Base-by-base conservation (phyloP, 2,329 filamentous ascomycete species). In the Escovopsis weberi region DNA sequence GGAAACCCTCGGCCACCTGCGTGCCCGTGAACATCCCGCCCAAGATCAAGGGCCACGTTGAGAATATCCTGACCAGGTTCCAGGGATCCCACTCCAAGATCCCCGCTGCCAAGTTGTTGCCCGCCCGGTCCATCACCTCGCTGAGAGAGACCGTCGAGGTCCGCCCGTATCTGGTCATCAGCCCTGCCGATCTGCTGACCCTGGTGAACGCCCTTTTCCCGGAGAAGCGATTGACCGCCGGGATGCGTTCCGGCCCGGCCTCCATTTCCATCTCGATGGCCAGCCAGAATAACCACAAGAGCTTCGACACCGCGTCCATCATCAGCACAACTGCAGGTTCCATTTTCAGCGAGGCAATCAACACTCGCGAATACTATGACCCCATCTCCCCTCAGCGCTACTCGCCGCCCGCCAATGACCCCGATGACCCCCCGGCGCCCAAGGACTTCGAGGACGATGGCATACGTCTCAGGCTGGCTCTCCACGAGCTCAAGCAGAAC, bases 181-280 rank as follows among this genome's bases (percentile, higher is more conserved):
- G 82, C 55, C 78, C 85, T 33, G 74, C 82, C 35, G 88, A 95
- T 58, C 66, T 94, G 50, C 68, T 82, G 33, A 88, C 85, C 3
- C 64, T 94, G 52, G 75, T 93, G 48, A 85, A 91, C 58, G 81
- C 82, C 10, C 72, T 95, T 12, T 94, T 88, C 55, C 88, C 88
- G 1, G 80, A 85, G 53, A 71, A 73, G 42, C 69, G 80, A 35
- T 78, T 82, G 2, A 68, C 70, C 33, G 81, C 66, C 48, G 76
- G 64, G 56, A 70, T 75, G 60, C 73, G 66, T 63, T 87, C 70
- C 52, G 83, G 67, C 55, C 82, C 69, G 39, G 86, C 66, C 61
- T 85, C 70, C 48, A 74, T 70, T 55, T 85, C 65, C 50, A 84
- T 67, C 69, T 81, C 70, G 60, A 79, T 80, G 51, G 67, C 66